phyloP scores from a whole-genome alignment of 1,284 basidiomycete genomes.

The Trametes versicolor region DNA sequence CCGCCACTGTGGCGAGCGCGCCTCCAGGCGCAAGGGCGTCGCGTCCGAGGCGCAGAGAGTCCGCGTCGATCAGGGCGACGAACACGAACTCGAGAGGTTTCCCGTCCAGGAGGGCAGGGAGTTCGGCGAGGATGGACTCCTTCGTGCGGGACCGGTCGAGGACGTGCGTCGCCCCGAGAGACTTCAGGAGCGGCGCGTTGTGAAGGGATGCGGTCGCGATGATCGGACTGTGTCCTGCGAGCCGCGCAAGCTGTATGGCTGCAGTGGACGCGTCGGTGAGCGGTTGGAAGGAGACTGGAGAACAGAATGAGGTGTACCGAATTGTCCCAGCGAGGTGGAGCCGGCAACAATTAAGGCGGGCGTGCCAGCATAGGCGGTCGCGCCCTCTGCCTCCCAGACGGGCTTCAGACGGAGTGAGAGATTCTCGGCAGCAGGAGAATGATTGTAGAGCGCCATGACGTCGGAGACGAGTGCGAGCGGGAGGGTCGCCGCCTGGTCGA shows the following conservation, averaged over 20 bases:
- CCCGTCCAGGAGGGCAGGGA: constrained; percentile 22
- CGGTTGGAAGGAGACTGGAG: neutral
- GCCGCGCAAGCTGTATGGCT: constrained; percentile 46
- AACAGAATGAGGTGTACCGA: constrained; percentile 34
- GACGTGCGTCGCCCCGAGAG: constrained; percentile 45
- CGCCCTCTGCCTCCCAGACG: constrained; percentile 11
- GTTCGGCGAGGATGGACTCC: constrained; percentile 20
- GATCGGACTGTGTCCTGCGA: constrained; percentile 43
- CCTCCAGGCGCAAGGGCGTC: constrained; percentile 46
- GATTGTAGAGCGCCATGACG: constrained; percentile 13
- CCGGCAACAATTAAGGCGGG: constrained; percentile 50
- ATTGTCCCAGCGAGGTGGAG: constrained; percentile 50
- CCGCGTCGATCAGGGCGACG: constrained; percentile 41
- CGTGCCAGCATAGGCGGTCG: constrained; percentile 36
- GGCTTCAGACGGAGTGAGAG: constrained; percentile 5
- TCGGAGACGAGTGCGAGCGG: constrained; percentile 23
- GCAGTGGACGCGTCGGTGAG: neutral
- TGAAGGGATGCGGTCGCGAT: constrained; percentile 32
- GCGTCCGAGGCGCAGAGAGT: constrained; percentile 35
- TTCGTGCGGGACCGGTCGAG: constrained; percentile 36
- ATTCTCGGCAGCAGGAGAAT: constrained; percentile 4
- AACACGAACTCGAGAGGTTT: constrained; percentile 28
- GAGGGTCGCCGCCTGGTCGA: constrained; percentile 40
- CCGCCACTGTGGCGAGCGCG: constrained; percentile 37
- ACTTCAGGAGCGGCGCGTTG: constrained; percentile 42